Percentiles rank a stretch among this genome's conserved stretches.
These are phyloP conservation scores for Blastobotrys terrestris DNA, from an alignment of 805 yeast species.

Conservation along the genomic window DNA sequence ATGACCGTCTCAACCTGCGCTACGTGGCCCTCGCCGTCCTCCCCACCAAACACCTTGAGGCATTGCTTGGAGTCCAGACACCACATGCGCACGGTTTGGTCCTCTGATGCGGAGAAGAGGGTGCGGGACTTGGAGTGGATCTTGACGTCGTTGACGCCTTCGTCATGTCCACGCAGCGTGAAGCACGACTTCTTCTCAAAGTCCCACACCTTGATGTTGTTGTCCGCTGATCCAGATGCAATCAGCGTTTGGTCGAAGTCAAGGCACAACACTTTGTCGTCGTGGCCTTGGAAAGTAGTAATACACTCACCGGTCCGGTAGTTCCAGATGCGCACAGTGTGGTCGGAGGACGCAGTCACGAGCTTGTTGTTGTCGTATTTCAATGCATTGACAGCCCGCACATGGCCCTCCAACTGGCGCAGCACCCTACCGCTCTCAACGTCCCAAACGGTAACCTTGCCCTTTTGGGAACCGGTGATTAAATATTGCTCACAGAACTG, in stretches of 20 bases:
- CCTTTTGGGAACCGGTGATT: conserved; percentile 90
- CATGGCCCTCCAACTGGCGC: conserved; percentile 80
- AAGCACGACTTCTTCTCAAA: conserved; percentile 89
- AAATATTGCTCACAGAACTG: conserved; percentile 75
- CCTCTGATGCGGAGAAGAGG: conserved; percentile 84
- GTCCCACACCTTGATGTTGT: conserved; percentile 92
- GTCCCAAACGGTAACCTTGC: conserved; percentile 91
- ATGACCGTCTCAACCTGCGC: conserved; percentile 93
- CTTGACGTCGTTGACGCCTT: conserved; percentile 86
- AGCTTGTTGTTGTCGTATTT: conserved; percentile 84
- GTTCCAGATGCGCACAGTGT: conserved; percentile 93
- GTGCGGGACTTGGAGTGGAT: conserved; percentile 74
- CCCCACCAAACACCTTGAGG: conserved; percentile 65
- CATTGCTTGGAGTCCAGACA: conserved; percentile 77
- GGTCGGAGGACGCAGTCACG: conserved; percentile 87
- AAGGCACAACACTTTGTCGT: conserved; percentile 75
- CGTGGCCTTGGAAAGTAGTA: conserved; percentile 90
- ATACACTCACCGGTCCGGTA: conserved; percentile 91
- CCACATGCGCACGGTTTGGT: conserved; percentile 92
- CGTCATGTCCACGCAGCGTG: conserved; percentile 88
- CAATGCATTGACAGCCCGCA: conserved; percentile 77
- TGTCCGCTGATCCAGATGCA: conserved; percentile 91
- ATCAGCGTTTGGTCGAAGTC: conserved; percentile 78
- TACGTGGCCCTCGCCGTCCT: conserved; percentile 65
- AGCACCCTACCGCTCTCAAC: conserved; percentile 69